Evolutionary conservation across 2,329 filamentous ascomycete genomes (phyloP).

Genomic region (Cytospora leucostoma): DNA sequence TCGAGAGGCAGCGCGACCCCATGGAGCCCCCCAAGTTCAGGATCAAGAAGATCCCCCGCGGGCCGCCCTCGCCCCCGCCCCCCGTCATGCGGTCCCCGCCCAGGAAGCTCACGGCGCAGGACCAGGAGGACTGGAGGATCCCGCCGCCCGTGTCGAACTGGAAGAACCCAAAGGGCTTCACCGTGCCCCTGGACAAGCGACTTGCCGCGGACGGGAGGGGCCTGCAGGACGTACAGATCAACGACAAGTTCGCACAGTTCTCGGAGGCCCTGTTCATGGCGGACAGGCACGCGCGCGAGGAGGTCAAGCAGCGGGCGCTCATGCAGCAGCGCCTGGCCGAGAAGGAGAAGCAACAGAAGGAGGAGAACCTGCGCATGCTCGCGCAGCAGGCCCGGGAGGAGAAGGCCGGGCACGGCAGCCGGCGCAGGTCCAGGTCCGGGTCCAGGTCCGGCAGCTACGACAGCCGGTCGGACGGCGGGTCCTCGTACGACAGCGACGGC

Average conservation of each 20-base stretch:
- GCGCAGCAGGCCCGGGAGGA: constrained; percentile 93
- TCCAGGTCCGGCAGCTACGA: constrained; percentile 52
- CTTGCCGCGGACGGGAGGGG: constrained; percentile 90
- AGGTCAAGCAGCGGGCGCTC: constrained; percentile 85
- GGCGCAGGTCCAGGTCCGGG: constrained; percentile 26
- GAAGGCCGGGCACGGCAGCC: constrained; percentile 54
- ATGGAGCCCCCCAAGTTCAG: constrained; percentile 99
- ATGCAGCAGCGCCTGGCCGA: constrained; percentile 97
- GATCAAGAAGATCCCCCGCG: constrained; percentile 95
- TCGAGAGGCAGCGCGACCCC: constrained; percentile 88
- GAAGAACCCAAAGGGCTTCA: constrained; percentile 99
- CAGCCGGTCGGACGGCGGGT: constrained; percentile 52
- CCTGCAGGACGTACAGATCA: constrained; percentile 91
- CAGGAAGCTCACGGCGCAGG: constrained; percentile 90
- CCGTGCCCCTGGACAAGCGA: constrained; percentile 92
- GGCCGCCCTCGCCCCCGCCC: constrained; percentile 87
- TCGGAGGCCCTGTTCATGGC: constrained; percentile 93
- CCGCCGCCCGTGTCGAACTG: constrained; percentile 90
- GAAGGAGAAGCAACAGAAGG: constrained; percentile 93
- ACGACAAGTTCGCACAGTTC: constrained; percentile 97
- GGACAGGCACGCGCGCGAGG: constrained; percentile 90
- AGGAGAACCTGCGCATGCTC: constrained; percentile 83
- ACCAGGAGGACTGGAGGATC: constrained; percentile 87
- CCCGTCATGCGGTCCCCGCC: constrained; percentile 95
- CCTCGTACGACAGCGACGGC: constrained; percentile 56